Evolutionary conservation across 2,329 filamentous ascomycete species (phyloP).

Genomic region (Magnaporthiopsis poae): DNA sequence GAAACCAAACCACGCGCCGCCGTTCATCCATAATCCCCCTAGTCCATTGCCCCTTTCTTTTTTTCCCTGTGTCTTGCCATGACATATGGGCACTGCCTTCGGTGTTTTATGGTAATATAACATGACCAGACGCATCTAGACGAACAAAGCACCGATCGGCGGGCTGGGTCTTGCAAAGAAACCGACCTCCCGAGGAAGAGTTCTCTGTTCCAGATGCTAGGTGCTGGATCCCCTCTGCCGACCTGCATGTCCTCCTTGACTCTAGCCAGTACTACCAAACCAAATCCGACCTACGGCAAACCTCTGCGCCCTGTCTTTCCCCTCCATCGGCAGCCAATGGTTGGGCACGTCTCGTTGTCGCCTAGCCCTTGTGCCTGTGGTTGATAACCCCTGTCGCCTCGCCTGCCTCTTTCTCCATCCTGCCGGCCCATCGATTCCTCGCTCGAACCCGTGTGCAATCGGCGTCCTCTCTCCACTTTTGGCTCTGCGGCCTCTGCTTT

Average conservation of each 20-base stretch:
- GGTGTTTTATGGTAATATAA: background rate
- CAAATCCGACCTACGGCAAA: too few species aligned
- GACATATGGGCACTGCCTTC: background rate
- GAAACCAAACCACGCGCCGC: too few species aligned
- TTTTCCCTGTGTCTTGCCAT: background rate
- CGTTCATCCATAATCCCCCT: too few species aligned
- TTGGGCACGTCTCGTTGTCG: background rate
- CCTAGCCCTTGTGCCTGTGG: background rate
- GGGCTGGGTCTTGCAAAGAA: background rate
- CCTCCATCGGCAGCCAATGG: background rate
- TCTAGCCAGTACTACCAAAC: too few species aligned
- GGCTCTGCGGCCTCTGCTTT: background rate
- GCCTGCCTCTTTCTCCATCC: background rate
- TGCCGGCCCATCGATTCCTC: background rate
- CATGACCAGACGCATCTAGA: background rate
- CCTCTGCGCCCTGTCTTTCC: background rate
- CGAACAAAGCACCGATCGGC: background rate
- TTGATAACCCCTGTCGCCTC: background rate
- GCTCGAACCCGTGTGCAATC: background rate
- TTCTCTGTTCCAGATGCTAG: background rate
- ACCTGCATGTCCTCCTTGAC: too few species aligned
- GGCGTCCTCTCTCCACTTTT: background rate
- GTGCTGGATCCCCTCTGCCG: too few species aligned
- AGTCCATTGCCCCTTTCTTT: background rate
- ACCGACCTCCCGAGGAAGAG: background rate